Evolutionary conservation across 495 filamentous ascomycete genomes (phyloP), one percentile per base, ranked within the genome.

Genomic region (Echria macrotheca): DNA sequence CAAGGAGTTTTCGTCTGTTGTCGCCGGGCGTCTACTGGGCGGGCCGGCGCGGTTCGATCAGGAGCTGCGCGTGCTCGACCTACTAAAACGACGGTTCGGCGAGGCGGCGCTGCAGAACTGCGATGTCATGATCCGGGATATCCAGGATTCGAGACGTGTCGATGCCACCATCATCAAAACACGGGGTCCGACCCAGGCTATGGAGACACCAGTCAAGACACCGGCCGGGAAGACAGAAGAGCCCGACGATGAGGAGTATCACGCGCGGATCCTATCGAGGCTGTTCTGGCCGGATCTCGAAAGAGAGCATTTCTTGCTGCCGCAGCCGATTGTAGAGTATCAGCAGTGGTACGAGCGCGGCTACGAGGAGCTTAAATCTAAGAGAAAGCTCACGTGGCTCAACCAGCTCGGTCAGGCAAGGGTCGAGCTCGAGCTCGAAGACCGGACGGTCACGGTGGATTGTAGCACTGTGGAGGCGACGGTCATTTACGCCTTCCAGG

Each of bases 91-190:
- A 6, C 84, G 91, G 5, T 91, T 96, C 44, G 94, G 91, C 12
- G 89, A 95, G 54, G 75, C 80, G 3, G 78, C 84, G 7, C 71
- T 96, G 35, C 93, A 97, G 61, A 83, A 84, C 35, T 95, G 88
- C 67, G 89, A 97, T 58, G 93, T 99, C 49, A 99, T 99, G 93
- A 77, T 97, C 22, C 84, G 83, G 38, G 93, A 99, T 67, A 84
- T 97, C n/a, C 76, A 83, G 39, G 90, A 96, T 58, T 96, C 90
- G 10, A 74, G 78, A 37, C 77, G 81, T 37, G 77, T 93, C 39
- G 82, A 95, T 58, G 58, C 67, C 21, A 63, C 72, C 21, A 86
- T 95, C 24, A 57, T 18, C 8, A 64, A 62, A 38, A 57, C 59
- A 31, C 55, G 42, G 36, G 59, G 41, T 33, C 25, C 25, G 14